Conservation (phyloP, 176 grass and related monocot genomes). For the Hyparrhenia diplandra region DNA sequence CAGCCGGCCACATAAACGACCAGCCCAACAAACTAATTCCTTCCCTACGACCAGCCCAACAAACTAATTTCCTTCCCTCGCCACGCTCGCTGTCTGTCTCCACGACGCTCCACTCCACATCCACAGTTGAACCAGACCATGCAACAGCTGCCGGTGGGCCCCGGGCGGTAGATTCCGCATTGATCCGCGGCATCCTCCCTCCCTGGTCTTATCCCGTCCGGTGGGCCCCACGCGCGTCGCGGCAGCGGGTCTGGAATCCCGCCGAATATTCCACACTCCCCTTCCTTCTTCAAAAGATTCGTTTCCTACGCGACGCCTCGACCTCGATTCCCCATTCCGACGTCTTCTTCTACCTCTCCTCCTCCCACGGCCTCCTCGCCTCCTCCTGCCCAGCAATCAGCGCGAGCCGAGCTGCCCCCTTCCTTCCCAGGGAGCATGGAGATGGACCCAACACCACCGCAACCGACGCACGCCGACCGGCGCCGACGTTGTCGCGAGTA, state of each 20-base stretch:
- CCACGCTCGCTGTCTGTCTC: too few species aligned
- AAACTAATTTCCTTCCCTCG: too few species aligned
- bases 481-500: constrained; percentile 44
- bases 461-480: not conserved
- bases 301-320: constrained; percentile 76
- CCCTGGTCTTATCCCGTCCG: not conserved
- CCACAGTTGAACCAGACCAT: too few species aligned
- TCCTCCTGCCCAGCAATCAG: too few species aligned
- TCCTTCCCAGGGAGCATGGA: not conserved
- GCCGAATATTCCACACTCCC: not conserved
- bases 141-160: not conserved
- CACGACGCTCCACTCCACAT: too few species aligned
- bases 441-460: not conserved
- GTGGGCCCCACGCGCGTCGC: not conserved
- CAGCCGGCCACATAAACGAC: too few species aligned
- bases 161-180: not conserved
- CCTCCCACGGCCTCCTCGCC: too few species aligned
- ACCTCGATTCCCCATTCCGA: constrained; percentile 38
- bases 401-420: too few species aligned
- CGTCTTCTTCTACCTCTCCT: not conserved
- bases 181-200: not conserved
- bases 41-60: too few species aligned
- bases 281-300: constrained; percentile 32
- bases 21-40: too few species aligned
- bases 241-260: not conserved